phyloP scores from a whole-genome alignment of 2,329 filamentous ascomycete genomes.

The Colletotrichum nymphaeae region DNA sequence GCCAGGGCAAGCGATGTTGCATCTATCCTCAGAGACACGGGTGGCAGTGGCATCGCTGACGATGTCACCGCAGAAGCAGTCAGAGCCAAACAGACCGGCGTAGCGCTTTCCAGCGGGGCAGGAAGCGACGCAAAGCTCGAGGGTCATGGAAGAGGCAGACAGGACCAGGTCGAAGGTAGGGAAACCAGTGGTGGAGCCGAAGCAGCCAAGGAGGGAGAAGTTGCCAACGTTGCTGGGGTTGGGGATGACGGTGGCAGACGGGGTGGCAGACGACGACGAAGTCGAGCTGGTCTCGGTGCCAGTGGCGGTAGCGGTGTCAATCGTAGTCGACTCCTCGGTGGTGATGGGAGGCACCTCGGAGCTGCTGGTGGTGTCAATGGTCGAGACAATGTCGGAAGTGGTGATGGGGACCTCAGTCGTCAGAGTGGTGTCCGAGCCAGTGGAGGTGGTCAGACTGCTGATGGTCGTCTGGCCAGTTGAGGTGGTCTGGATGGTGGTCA shows the following conservation, averaged over 20 bases:
- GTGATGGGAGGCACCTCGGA: not conserved
- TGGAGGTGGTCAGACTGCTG: not conserved
- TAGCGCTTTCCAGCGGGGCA: constrained; percentile 38
- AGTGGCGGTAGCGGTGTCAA: not conserved
- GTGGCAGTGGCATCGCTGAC: constrained; percentile 29
- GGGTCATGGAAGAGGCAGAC: constrained; percentile 37
- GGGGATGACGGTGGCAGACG: not conserved
- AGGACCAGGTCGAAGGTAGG: constrained; percentile 38
- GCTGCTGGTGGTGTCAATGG: not conserved
- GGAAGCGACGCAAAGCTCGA: constrained; percentile 40
- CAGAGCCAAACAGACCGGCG: constrained; percentile 18
- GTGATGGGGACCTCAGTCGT: not conserved
- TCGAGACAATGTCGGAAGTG: not conserved
- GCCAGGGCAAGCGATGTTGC: constrained; percentile 54
- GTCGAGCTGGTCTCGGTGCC: not conserved
- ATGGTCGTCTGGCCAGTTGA: not conserved
- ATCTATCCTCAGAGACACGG: constrained; percentile 38
- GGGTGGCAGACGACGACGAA: not conserved
- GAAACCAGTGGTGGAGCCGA: constrained; percentile 42
- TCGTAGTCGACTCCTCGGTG: not conserved
- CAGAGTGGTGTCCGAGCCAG: not conserved
- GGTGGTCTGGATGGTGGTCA: not conserved
- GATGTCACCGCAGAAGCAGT: constrained; percentile 41
- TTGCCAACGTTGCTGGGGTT: constrained; percentile 31
- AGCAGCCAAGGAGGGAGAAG: constrained; percentile 44